phyloP scores from a whole-genome alignment of 2,329 filamentous ascomycete species.

The Lasiodiplodia sp. region DNA sequence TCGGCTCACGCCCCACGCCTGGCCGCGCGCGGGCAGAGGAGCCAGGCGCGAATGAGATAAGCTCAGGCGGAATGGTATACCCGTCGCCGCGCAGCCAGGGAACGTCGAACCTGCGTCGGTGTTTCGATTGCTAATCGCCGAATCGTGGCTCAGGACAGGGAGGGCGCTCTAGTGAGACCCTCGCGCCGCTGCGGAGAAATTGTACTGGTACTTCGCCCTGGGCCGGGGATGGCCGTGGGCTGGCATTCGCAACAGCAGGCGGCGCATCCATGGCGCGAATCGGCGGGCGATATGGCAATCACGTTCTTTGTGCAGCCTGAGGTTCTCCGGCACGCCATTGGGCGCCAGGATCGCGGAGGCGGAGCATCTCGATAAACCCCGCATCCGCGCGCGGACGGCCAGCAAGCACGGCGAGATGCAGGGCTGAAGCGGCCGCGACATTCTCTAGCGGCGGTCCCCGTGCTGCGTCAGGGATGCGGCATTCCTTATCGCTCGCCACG shows the following conservation, averaged over 20 bases:
- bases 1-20: constrained; percentile 16
- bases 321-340: constrained; percentile 19
- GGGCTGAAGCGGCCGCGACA: constrained; percentile 6
- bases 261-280: constrained; percentile 19
- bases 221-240: constrained; percentile 3
- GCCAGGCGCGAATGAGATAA: constrained; percentile 16
- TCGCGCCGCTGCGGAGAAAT: not conserved
- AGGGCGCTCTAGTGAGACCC: not conserved
- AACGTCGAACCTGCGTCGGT: constrained; percentile 14
- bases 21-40: constrained; percentile 9
- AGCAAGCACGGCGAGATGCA: constrained; percentile 1
- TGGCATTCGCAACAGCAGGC: not conserved
- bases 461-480: constrained; percentile 23
- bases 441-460: not conserved
- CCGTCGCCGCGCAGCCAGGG: constrained; percentile 20
- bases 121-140: constrained; percentile 27
- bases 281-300: constrained; percentile 18
- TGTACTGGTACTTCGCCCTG: not conserved
- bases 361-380: constrained; percentile 28
- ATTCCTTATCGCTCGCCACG: constrained; percentile 28
- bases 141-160: not conserved
- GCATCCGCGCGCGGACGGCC: constrained; percentile 24
- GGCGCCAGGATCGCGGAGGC: constrained; percentile 17
- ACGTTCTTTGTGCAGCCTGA: constrained; percentile 21
- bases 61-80: constrained; percentile 24